Conservation (phyloP, 2,329 filamentous ascomycete species). For the Epichloe brachyelytri region DNA sequence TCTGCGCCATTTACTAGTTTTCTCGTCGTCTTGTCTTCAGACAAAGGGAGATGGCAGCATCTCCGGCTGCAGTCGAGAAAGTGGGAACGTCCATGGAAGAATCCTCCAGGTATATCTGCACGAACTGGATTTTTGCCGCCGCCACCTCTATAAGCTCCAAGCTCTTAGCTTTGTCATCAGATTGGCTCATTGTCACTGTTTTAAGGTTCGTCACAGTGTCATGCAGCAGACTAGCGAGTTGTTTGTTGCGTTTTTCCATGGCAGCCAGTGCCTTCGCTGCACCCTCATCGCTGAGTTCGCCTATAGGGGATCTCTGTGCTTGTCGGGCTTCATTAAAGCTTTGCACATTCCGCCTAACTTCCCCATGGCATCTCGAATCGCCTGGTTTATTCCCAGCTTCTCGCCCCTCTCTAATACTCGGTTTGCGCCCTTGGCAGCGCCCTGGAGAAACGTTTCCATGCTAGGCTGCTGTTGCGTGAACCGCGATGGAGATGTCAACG, state of each 20-base stretch:
- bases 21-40: neutral
- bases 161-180: conserved; percentile 35
- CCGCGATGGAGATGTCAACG: conserved; percentile 32
- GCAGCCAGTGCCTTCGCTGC: conserved; percentile 27
- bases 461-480: conserved; percentile 45
- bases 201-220: conserved; percentile 52
- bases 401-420: conserved; percentile 61
- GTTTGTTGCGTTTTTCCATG: conserved; percentile 52
- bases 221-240: conserved; percentile 55
- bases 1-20: neutral
- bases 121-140: conserved; percentile 51
- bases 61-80: neutral
- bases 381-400: conserved; percentile 67
- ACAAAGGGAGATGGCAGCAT: neutral
- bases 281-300: conserved; percentile 23
- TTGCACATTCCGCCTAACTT: conserved; percentile 65
- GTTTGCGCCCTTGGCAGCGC: conserved; percentile 64
- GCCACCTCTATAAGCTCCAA: conserved; percentile 44
- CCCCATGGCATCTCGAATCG: conserved; percentile 70
- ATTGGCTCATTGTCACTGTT: conserved; percentile 37
- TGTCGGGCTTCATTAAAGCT: conserved; percentile 46
- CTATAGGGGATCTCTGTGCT: conserved; percentile 24
- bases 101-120: conserved; percentile 49
- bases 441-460: conserved; percentile 61
- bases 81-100: conserved; percentile 36